phyloP scores from a whole-genome alignment of 139 green algal species.

The Parachlorella kessleri region DNA sequence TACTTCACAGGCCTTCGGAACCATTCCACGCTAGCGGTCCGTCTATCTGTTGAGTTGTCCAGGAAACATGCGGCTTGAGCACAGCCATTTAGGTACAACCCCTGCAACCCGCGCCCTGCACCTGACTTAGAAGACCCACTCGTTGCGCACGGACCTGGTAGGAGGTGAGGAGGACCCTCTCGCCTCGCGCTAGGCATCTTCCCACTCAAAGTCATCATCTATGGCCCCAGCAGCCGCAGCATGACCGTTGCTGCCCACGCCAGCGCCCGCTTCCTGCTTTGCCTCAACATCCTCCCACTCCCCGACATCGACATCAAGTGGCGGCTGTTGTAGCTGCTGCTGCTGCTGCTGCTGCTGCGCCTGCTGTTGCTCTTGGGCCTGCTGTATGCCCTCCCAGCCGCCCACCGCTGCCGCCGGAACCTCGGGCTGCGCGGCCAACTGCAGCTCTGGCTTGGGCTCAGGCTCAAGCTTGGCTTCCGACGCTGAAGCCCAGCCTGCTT shows the following conservation, averaged over 20 bases:
- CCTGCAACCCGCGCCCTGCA: too few species aligned
- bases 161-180: too few species aligned
- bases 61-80: too few species aligned
- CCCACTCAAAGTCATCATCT: conserved; percentile 30
- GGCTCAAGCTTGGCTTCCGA: background rate
- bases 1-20: too few species aligned
- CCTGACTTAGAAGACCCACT: too few species aligned
- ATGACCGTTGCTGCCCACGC: background rate
- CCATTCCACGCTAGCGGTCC: too few species aligned
- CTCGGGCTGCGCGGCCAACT: background rate
- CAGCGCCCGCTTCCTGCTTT: conserved; percentile 4
- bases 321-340: too few species aligned
- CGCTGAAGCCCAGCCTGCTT: background rate
- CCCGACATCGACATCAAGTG: background rate
- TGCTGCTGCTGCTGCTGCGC: conserved; percentile 5
- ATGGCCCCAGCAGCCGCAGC: background rate
- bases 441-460: background rate
- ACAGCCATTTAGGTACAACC: too few species aligned
- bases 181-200: conserved; percentile 17
- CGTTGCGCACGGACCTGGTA: too few species aligned
- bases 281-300: conserved; percentile 3
- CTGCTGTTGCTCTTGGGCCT: background rate
- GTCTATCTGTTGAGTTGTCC: too few species aligned
- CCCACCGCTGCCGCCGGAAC: background rate
- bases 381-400: conserved; percentile 2